These are phyloP conservation scores for Crithidia bombi DNA, from an alignment of 208 protist species.

Conservation along the genomic window DNA sequence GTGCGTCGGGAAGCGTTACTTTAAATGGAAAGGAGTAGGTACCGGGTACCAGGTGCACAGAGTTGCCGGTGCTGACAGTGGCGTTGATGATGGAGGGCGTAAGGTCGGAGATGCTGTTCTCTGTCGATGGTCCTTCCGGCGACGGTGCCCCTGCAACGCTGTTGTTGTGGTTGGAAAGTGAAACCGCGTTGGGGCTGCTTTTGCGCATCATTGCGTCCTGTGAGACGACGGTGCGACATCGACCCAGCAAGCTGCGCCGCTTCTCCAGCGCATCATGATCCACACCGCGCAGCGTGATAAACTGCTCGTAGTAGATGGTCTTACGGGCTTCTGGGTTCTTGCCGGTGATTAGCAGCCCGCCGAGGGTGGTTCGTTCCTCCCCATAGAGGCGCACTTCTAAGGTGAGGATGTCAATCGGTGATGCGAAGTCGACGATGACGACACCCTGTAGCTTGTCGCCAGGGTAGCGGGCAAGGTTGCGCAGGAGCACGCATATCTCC, in stretches of 20 bases:
- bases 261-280: slow-evolving; percentile 35
- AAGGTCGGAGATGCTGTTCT: slow-evolving; percentile 5
- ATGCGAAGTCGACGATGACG: slow-evolving; percentile 48
- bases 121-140: neutral
- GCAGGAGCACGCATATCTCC: slow-evolving; percentile 43
- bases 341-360: slow-evolving; percentile 26
- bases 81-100: slow-evolving; percentile 10
- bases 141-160: neutral
- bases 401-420: slow-evolving; percentile 33
- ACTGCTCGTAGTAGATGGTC: slow-evolving; percentile 62
- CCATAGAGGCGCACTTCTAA: slow-evolving; percentile 52
- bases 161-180: neutral
- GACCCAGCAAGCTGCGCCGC: slow-evolving; percentile 12
- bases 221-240: slow-evolving; percentile 13
- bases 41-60: slow-evolving; percentile 47
- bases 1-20: slow-evolving; percentile 45
- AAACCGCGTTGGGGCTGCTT: neutral
- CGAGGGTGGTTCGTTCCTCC: slow-evolving; percentile 40
- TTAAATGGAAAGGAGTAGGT: slow-evolving; percentile 74
- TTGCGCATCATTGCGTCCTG: slow-evolving; percentile 6
- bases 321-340: slow-evolving; percentile 45
- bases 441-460: slow-evolving; percentile 57
- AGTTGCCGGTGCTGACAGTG: neutral
- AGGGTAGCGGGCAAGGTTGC: slow-evolving; percentile 40
- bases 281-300: slow-evolving; percentile 44